A percentile compares a stretch with the other conserved stretches of the same genome.
Conservation (phyloP, 139 green algal genomes). For the Spirogloea muscicola region DNA sequence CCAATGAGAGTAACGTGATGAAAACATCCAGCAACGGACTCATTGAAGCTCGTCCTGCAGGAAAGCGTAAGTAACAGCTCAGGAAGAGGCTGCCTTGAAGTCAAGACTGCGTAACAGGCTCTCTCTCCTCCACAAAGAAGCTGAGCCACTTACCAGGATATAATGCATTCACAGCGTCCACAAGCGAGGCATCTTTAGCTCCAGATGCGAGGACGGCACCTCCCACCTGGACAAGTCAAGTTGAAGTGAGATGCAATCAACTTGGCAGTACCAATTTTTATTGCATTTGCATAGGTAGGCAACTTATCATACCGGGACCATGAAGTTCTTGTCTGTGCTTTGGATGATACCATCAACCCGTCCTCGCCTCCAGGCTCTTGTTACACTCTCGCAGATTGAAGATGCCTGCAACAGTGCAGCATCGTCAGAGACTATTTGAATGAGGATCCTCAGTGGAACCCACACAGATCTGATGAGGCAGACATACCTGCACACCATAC, state of each 20-base stretch:
- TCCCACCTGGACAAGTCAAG: conserved; percentile 26
- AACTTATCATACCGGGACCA: conserved; percentile 79
- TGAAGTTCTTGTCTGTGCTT: conserved; percentile 93
- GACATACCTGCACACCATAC: conserved; percentile 83
- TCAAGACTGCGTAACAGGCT: conserved; percentile 63
- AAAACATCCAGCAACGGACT: conserved; percentile 78
- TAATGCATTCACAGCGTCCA: conserved; percentile 64
- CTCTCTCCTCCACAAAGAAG: neutral
- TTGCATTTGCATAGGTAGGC: neutral
- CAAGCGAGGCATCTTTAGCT: conserved; percentile 37
- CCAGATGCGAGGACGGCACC: conserved; percentile 60
- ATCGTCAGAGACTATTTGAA: neutral
- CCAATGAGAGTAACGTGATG: conserved; percentile 89
- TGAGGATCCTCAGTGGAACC: too few species aligned
- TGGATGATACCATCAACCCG: conserved; percentile 89
- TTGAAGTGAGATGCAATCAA: neutral
- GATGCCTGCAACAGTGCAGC: neutral
- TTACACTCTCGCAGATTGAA: conserved; percentile 48
- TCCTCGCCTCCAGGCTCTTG: conserved; percentile 53
- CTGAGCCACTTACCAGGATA: conserved; percentile 22
- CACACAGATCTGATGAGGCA: neutral
- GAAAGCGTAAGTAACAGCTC: conserved; percentile 92
- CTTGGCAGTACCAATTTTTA: neutral
- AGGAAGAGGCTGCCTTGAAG: conserved; percentile 66
- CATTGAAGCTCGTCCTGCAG: conserved; percentile 75